These are phyloP conservation scores for Coprinopsis sp. DNA, from an alignment of 768 basidiomycete genomes.

Conservation along the genomic window DNA sequence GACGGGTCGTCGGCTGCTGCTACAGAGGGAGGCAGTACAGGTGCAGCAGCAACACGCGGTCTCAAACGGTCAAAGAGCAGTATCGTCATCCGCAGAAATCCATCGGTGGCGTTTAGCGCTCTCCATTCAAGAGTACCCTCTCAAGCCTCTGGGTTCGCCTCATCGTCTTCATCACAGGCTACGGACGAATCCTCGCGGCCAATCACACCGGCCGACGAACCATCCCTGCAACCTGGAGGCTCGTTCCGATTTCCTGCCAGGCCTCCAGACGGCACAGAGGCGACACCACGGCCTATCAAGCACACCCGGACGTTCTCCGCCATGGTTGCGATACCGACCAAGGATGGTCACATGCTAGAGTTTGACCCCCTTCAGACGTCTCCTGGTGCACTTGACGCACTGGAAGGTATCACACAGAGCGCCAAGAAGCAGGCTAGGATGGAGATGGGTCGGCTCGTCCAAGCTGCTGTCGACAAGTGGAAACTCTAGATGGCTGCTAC, in stretches of 20 bases:
- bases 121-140: conserved; percentile 47
- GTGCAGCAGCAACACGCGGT: conserved; percentile 22
- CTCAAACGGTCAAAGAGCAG: conserved; percentile 51
- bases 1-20: conserved; percentile 26
- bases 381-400: conserved; percentile 64
- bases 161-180: conserved; percentile 30
- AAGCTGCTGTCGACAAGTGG: conserved; percentile 76
- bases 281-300: conserved; percentile 32
- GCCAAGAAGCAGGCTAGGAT: conserved; percentile 79
- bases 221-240: conserved; percentile 16
- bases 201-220: conserved; percentile 15
- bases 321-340: conserved; percentile 72
- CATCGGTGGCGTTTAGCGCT: conserved; percentile 35
- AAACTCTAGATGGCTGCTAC: conserved; percentile 39
- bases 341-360: conserved; percentile 76
- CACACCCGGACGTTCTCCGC: conserved; percentile 44
- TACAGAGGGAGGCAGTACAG: conserved; percentile 19
- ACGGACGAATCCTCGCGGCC: conserved; percentile 39
- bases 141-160: conserved; percentile 44
- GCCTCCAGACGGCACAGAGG: conserved; percentile 20
- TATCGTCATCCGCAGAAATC: conserved; percentile 59
- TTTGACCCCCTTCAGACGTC: conserved; percentile 80
- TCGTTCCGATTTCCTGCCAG: conserved; percentile 25
- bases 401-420: conserved; percentile 75
- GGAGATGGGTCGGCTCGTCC: conserved; percentile 70